Conservation (phyloP, 2,329 filamentous ascomycete species). For the Trichoderma sp. region DNA sequence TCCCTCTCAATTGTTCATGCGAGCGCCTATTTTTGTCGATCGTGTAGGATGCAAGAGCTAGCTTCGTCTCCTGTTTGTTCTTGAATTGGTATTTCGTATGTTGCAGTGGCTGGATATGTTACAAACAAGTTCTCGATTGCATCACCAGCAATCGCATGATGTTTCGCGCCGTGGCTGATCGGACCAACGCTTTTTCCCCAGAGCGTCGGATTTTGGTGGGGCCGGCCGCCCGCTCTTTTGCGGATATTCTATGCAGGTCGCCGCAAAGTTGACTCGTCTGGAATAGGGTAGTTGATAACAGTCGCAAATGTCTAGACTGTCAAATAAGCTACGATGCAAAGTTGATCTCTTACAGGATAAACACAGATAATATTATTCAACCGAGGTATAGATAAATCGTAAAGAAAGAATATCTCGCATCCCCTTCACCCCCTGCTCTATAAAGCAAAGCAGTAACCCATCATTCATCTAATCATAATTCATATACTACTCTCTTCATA, state of each 20-base stretch:
- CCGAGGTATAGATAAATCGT: background rate
- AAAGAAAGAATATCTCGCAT: background rate
- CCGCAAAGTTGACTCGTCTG: background rate
- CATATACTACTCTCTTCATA: background rate
- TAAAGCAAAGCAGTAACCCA: background rate
- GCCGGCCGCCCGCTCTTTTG: background rate
- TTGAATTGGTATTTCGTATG: background rate
- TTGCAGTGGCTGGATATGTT: background rate
- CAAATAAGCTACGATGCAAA: background rate
- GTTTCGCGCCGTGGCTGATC: slow-evolving; percentile 7
- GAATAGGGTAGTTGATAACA: background rate
- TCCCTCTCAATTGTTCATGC: background rate
- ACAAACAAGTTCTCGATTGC: background rate
- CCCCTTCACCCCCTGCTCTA: background rate
- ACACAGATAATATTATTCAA: background rate
- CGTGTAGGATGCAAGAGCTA: background rate
- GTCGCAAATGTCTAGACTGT: background rate
- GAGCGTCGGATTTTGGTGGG: slow-evolving; percentile 18
- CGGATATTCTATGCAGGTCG: background rate
- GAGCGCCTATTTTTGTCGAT: background rate
- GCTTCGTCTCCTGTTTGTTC: background rate
- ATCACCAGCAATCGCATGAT: slow-evolving; percentile 7
- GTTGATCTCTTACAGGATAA: too few species aligned
- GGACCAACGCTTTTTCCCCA: slow-evolving; percentile 19
- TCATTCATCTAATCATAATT: slow-evolving; percentile 8